These are phyloP conservation scores for Fraxinus cuspidata DNA, from an alignment of 257 asterid genomes.

Conservation along the genomic window DNA sequence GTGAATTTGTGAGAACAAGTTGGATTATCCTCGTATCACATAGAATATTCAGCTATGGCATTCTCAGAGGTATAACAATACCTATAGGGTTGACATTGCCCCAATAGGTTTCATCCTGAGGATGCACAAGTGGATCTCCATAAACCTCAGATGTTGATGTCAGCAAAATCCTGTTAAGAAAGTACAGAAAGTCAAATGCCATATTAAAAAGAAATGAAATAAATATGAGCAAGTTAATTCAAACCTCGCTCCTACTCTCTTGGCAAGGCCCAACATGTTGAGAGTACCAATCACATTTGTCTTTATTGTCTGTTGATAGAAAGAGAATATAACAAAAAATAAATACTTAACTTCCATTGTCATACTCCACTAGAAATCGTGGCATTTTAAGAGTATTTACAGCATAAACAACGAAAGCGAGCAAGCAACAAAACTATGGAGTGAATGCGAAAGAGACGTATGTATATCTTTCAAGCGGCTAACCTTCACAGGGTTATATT, in stretches of 20 bases:
- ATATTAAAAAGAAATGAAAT: not conserved
- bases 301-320: conserved; percentile 72
- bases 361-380: not conserved
- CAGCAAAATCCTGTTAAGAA: conserved; percentile 64
- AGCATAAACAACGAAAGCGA: not conserved
- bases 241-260: conserved; percentile 94
- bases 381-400: not conserved
- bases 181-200: conserved; percentile 15
- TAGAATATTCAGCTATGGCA: not conserved
- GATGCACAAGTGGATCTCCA: conserved; percentile 96
- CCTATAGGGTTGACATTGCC: conserved; percentile 98
- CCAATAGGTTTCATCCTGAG: conserved; percentile 91
- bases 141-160: conserved; percentile 97
- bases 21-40: not conserved
- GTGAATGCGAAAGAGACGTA: not conserved
- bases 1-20: not conserved
- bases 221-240: conserved; percentile 17
- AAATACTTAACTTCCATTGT: not conserved
- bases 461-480: conserved; percentile 4
- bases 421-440: conserved; percentile 11
- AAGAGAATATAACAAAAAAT: not conserved
- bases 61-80: conserved; percentile 25
- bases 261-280: conserved; percentile 97
- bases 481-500: conserved; percentile 94
- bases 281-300: conserved; percentile 95